A percentile compares a stretch with the other conserved stretches of the same genome.
These are phyloP conservation scores for Exidia glandulosa DNA, from an alignment of 768 basidiomycete species.

Conservation along the genomic window DNA sequence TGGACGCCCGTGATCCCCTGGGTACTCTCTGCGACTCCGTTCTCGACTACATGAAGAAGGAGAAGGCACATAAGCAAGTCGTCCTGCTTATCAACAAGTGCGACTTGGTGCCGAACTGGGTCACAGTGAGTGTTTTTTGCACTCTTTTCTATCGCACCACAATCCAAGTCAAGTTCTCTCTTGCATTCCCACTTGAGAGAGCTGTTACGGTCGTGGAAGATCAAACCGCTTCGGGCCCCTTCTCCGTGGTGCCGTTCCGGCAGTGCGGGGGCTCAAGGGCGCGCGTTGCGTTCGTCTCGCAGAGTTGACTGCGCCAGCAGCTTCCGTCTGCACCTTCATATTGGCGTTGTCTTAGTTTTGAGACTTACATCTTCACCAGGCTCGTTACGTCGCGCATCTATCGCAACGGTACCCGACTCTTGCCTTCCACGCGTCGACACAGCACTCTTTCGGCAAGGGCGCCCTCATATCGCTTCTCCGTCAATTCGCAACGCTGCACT, in stretches of 20 bases:
- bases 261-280: constrained; percentile 19
- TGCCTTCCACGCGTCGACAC: constrained; percentile 97
- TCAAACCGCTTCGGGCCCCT: constrained; percentile 16
- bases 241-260: constrained; percentile 21
- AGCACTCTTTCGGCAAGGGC: constrained; percentile 98
- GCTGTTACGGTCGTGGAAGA: constrained; percentile 44
- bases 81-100: constrained; percentile 97
- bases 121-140: constrained; percentile 59
- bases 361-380: constrained; percentile 43
- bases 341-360: constrained; percentile 30
- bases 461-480: constrained; percentile 93
- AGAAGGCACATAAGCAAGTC: constrained; percentile 95
- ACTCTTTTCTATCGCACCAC: constrained; percentile 18
- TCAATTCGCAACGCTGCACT: constrained; percentile 93
- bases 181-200: constrained; percentile 9
- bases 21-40: constrained; percentile 94
- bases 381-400: constrained; percentile 90
- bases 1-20: constrained; percentile 91
- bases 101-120: constrained; percentile 97
- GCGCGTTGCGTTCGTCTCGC: constrained; percentile 2
- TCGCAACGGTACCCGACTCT: constrained; percentile 93
- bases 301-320: constrained; percentile 25
- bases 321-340: constrained; percentile 2
- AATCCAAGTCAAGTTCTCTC: constrained; percentile 32
- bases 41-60: constrained; percentile 85